Evolutionary conservation across 257 asterid genomes (phyloP).

Genomic region (Solanum pinnatisectum): DNA sequence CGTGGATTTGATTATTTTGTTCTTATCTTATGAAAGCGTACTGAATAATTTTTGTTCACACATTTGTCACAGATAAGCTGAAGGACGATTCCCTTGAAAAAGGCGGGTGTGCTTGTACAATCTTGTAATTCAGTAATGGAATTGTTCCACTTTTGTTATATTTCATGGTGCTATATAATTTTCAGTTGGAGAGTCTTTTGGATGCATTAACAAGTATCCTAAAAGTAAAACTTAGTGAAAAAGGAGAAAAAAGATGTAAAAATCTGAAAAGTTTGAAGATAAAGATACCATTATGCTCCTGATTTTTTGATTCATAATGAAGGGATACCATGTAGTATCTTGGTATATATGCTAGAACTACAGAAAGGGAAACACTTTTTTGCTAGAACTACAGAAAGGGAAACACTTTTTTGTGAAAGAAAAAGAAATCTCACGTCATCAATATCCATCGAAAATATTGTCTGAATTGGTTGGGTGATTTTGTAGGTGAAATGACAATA

Average conservation of each 20-base stretch:
- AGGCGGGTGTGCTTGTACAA: slow-evolving; percentile 63
- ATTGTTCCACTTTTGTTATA: slow-evolving; percentile 8
- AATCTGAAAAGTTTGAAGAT: not conserved
- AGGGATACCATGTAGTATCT: not conserved
- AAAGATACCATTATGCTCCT: not conserved
- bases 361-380: not conserved
- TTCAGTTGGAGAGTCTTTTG: not conserved
- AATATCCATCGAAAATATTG: not conserved
- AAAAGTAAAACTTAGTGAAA: not conserved
- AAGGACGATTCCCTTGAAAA: slow-evolving; percentile 47
- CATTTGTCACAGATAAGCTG: slow-evolving; percentile 40
- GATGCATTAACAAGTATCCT: not conserved
- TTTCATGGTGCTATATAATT: not conserved
- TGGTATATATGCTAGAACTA: not conserved
- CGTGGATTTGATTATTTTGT: not conserved
- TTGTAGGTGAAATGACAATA: not conserved
- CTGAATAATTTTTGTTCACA: not conserved
- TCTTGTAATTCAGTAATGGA: slow-evolving; percentile 27
- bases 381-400: not conserved
- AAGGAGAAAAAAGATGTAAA: not conserved
- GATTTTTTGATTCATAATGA: not conserved
- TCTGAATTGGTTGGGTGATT: not conserved
- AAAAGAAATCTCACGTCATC: not conserved
- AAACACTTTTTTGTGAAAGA: not conserved
- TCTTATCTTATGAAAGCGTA: not conserved